These are phyloP conservation scores for Trypanosoma rangeli DNA, from an alignment of 208 protist genomes.

Conservation along the genomic window DNA sequence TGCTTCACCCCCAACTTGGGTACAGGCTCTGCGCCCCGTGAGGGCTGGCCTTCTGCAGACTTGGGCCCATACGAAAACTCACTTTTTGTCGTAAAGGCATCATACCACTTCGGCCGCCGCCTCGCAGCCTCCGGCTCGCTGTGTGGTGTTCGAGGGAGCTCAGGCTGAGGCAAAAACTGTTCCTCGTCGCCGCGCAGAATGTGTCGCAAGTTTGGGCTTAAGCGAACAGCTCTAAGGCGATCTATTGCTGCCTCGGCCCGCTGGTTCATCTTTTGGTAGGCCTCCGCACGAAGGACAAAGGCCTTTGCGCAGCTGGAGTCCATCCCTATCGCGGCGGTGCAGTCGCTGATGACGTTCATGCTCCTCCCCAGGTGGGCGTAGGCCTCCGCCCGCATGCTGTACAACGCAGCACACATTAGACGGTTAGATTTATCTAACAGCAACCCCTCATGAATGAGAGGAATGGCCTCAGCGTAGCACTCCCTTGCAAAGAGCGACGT, in stretches of 20 bases:
- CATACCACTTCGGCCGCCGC: slow-evolving; percentile 12
- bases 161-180: slow-evolving; percentile 21
- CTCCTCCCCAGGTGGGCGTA: slow-evolving; percentile 35
- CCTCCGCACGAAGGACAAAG: slow-evolving; percentile 55
- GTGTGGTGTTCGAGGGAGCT: slow-evolving; percentile 4
- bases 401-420: slow-evolving; percentile 43
- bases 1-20: not conserved
- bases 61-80: slow-evolving; percentile 1
- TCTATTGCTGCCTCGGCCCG: slow-evolving; percentile 51
- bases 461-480: slow-evolving; percentile 36
- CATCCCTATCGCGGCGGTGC: slow-evolving; percentile 42
- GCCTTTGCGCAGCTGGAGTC: slow-evolving; percentile 45
- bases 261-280: slow-evolving; percentile 29
- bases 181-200: slow-evolving; percentile 41
- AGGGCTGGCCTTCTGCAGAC: not conserved
- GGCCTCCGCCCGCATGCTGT: slow-evolving; percentile 50
- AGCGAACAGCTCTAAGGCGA: slow-evolving; percentile 32
- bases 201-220: slow-evolving; percentile 37
- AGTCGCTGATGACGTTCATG: slow-evolving; percentile 59
- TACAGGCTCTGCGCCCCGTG: not conserved
- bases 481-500: slow-evolving; percentile 28
- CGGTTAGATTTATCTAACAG: slow-evolving; percentile 47
- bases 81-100: slow-evolving; percentile 9
- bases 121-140: slow-evolving; percentile 1
- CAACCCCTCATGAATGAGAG: slow-evolving; percentile 45